Evolutionary conservation across 345 rosid species (phyloP), one percentile per base, ranked within the genome.

Genomic region (Rhizophora mangle): DNA sequence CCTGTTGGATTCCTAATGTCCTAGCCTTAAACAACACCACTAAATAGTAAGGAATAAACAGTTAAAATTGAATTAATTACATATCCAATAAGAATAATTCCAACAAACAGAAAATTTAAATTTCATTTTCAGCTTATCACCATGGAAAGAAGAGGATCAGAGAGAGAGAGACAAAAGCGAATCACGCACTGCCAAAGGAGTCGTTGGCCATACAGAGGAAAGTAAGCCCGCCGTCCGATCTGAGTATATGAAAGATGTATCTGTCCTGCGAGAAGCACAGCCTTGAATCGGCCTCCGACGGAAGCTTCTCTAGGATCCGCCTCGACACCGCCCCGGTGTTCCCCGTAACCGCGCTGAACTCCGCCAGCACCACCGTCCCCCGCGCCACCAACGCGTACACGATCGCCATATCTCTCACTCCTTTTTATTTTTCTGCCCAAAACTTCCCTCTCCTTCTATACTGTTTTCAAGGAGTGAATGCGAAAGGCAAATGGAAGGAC

Each of bases 151-250:
- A 16, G 6, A 34, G 9, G 9, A 24, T 24, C 24, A 34, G 1
- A 0, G 37, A 34, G 9, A 1, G 3, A 11, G 3, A 9, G 46
- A 4, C 15, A 6, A 39, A 39, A 11, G 46, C 3, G 46, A 39
- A 39, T 39, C 46, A 39, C 46, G 13, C 46, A 95, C 99, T 89
- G 72, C 99, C 99, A 24, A 95, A 92, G 70, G 94, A 83, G 39
- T 92, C 96, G 72, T 92, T 89, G 30, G 99, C 98, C 99, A 95
- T 92, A 74, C 98, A 95, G 77, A 95, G 92, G 77, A 90, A 95
- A 72, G 82, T 81, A 73, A 95, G 86, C 64, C 96, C 97, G 69
- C 96, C 97, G 69, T 87, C 92, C 49, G 93, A 90, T 88, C 96
- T 88, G 69, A 92, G 94, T 30, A 95, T 86, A 72, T 95, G 99